Conservation (phyloP, 495 filamentous ascomycete species). For the Trichoderma erinaceum region DNA sequence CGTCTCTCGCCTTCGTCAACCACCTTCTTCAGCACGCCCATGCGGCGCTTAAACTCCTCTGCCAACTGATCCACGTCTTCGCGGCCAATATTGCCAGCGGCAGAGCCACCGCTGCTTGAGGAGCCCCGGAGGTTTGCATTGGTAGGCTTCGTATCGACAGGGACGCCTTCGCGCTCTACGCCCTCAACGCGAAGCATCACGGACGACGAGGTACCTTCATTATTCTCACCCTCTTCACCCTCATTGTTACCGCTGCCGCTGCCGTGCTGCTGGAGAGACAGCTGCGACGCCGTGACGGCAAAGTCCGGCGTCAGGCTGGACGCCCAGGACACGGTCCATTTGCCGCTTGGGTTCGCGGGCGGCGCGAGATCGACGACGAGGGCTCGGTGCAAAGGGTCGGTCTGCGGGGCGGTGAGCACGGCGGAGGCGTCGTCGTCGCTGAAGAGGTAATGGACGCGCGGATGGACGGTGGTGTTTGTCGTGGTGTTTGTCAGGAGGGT, state of each 20-base stretch:
- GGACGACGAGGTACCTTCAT: slow-evolving; percentile 26
- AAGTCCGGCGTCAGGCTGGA: slow-evolving; percentile 43
- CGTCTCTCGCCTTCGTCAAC: slow-evolving; percentile 36
- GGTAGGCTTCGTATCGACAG: slow-evolving; percentile 22
- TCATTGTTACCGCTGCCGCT: slow-evolving; percentile 19
- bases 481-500: slow-evolving; percentile 53
- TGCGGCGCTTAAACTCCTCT: slow-evolving; percentile 61
- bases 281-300: slow-evolving; percentile 37
- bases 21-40: slow-evolving; percentile 47
- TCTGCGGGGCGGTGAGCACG: slow-evolving; percentile 13
- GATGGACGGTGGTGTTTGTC: slow-evolving; percentile 56
- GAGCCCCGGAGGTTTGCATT: slow-evolving; percentile 4
- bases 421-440: slow-evolving; percentile 55
- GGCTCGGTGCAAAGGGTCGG: slow-evolving; percentile 40
- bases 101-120: slow-evolving; percentile 17
- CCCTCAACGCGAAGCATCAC: slow-evolving; percentile 68
- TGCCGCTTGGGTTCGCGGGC: slow-evolving; percentile 40
- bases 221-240: slow-evolving; percentile 16
- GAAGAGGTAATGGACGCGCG: slow-evolving; percentile 87
- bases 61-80: slow-evolving; percentile 51
- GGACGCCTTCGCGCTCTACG: slow-evolving; percentile 28
- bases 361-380: slow-evolving; percentile 50
- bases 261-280: slow-evolving; percentile 37
- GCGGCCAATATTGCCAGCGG: slow-evolving; percentile 22
- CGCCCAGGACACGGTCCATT: slow-evolving; percentile 39